Base-by-base conservation (phyloP, 1,284 basidiomycete species). In the Lentinula novae-zelandiae region DNA sequence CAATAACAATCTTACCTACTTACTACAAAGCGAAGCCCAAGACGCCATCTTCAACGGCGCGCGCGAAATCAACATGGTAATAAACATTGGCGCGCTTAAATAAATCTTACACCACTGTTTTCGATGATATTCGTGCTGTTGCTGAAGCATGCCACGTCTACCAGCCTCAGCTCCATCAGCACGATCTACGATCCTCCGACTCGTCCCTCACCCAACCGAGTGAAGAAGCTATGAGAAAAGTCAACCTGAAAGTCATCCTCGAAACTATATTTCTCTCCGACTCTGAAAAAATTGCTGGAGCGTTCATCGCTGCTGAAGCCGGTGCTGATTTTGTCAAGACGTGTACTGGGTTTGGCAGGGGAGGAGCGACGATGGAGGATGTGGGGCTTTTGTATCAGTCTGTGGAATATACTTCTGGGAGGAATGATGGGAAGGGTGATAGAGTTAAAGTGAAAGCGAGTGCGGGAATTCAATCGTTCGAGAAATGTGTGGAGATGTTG, bases 261-360 rank as follows among this genome's bases (percentile, higher is more conserved):
- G 80, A 82, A 62, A 82, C 80, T 2, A 70, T 73, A 2, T 72
- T 80, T 27, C 70, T 82, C 2, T 70, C 75, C 2, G 72, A 73
- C 22, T 70, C 73, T 17, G 72, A 79, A 61, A 81, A 79, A 62
- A 73, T n/a, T n/a, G 76, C 78, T 0, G 79, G 74, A 3, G 76
- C 73, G 2, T 74, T 76, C 57, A 66, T 81, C 5, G 73, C 78
- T 2, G 77, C 78, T 3, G 78, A 79, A 64, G 79, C 79, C 0
- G 79, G 79, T 9, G 80, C 79, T 1, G 68, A 72, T 0, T 81
- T 79, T 57, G 79, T 82, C 17, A 81, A 81, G 67, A 82, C 80
- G 0, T 79, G 75, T 56, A 82, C 80, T 0, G 80, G 80, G 0
- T 82, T 81, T 61, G 71, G 69, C 4, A 73, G 76, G 5, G 79